Base-by-base conservation (phyloP, 2,329 filamentous ascomycete genomes). In the Epichloe glyceriae region DNA sequence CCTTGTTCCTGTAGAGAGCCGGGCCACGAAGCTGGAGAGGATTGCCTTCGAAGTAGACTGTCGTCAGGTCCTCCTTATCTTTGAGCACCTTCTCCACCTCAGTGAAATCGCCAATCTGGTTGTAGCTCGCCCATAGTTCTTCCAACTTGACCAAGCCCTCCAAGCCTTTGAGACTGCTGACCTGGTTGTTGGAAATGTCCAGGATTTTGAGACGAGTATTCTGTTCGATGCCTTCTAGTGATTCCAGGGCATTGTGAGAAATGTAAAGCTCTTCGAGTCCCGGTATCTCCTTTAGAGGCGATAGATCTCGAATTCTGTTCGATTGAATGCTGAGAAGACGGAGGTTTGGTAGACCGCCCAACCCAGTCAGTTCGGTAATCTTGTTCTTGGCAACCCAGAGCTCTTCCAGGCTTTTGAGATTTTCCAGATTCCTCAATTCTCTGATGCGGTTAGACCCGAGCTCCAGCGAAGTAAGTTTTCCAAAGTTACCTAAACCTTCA, bases 371-470 rank as follows among this genome's bases (percentile, higher is more conserved):
- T 61, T 89, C 80, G 0, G 85, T 86, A 60, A 98, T 95, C 65
- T 95, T 96, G 72, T 96, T 96, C 76, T 95, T 97, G 52, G 88
- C 93, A 17, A 97, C 71, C 90, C 90, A 97, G 15, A 96, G 74
- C 65, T 95, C 82, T 64, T 94, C 84, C n/a, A 98, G 70, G 7
- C 77, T 76, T n/a, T 74, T 77, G 44, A 97, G 71, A 2, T 78
- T 77, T 40, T 93, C 86, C 34, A 98, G 74, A 54, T 93, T 93
- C 62, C 89, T 78, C 51, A 98, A 89, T 65, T 91, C 85, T 53
- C 88, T 78, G 63, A 98, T 93, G 45, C 88, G 78, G 68, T 98
- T 98, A 17, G 89, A 94, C 3, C 87, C 93, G 40, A 98, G 73
- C 70, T 98, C 93, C 52, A 98, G 71, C 68, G 90, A 93, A 54